phyloP scores from a whole-genome alignment of 2,329 filamentous ascomycete species.

The Westerdykella sp. region DNA sequence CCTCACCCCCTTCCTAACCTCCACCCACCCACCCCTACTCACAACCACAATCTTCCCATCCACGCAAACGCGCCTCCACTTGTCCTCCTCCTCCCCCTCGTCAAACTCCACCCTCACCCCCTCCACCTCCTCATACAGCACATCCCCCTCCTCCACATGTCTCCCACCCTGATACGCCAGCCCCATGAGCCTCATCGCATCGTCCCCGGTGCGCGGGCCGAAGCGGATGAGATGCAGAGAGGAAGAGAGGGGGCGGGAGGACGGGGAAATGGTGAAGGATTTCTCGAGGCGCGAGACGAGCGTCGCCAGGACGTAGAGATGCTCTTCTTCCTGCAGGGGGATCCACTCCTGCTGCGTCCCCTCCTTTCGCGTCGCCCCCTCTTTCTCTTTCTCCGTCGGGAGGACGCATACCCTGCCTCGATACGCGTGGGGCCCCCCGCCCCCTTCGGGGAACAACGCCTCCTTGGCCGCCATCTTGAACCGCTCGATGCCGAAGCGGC shows the following conservation, averaged over 20 bases:
- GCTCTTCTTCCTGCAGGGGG: slow-evolving; percentile 42
- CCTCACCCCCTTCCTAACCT: slow-evolving; percentile 41
- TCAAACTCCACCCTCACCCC: slow-evolving; percentile 59
- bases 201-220: slow-evolving; percentile 56
- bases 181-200: slow-evolving; percentile 71
- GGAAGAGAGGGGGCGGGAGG: slow-evolving; percentile 63
- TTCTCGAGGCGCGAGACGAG: slow-evolving; percentile 77
- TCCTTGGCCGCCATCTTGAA: slow-evolving; percentile 81
- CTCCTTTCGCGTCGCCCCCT: too few relatives aligned
- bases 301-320: slow-evolving; percentile 71
- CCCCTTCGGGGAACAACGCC: slow-evolving; percentile 56
- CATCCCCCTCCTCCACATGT: slow-evolving; percentile 49
- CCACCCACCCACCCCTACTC: slow-evolving; percentile 64
- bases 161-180: slow-evolving; percentile 52
- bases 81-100: slow-evolving; percentile 53
- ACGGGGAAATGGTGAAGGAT: slow-evolving; percentile 74
- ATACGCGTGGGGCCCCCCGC: slow-evolving; percentile 51
- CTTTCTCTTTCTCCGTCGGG: slow-evolving; percentile 4
- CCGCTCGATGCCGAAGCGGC: slow-evolving; percentile 66
- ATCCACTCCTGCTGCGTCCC: too few relatives aligned
- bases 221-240: slow-evolving; percentile 69
- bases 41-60: slow-evolving; percentile 82
- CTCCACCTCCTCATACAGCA: slow-evolving; percentile 67
- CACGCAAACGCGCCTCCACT: slow-evolving; percentile 84
- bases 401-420: slow-evolving; percentile 47